Evolutionary conservation across 768 basidiomycete genomes (phyloP).

Genomic region (Ephemerocybe angulata): DNA sequence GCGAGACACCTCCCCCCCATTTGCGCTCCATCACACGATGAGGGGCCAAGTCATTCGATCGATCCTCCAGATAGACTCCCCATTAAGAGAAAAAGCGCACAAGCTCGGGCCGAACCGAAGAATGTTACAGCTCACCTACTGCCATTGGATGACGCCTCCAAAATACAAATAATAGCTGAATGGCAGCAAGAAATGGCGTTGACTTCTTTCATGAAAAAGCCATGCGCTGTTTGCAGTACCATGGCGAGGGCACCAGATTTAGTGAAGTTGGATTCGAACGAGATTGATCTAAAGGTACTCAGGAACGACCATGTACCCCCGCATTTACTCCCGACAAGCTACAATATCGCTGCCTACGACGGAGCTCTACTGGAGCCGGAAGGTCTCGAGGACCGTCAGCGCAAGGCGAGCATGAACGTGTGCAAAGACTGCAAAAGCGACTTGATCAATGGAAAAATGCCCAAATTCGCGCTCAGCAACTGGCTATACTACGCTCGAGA

Average conservation of each 20-base stretch:
- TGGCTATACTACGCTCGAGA: conserved; percentile 4
- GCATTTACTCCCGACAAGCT: neutral
- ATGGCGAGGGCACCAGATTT: neutral
- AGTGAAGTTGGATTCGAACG: neutral
- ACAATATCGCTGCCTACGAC: neutral
- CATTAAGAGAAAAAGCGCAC: too few relatives aligned
- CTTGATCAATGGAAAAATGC: neutral
- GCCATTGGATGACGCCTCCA: too few relatives aligned
- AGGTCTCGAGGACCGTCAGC: neutral
- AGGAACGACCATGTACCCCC: neutral
- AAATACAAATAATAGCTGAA: too few relatives aligned
- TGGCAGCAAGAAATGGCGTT: neutral
- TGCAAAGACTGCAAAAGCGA: neutral
- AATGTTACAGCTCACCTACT: too few relatives aligned
- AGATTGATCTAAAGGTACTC: neutral
- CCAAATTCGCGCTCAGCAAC: neutral
- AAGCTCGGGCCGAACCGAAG: too few relatives aligned
- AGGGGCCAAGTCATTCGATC: too few relatives aligned
- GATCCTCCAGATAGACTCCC: too few relatives aligned
- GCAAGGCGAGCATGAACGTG: neutral
- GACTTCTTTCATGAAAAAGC: neutral
- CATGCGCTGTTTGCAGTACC: neutral
- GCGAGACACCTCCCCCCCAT: too few relatives aligned
- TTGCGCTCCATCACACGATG: too few relatives aligned
- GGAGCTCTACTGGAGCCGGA: neutral